These are phyloP conservation scores for Tylopilus sp. DNA, from an alignment of 1,284 basidiomycete genomes.

Conservation along the genomic window DNA sequence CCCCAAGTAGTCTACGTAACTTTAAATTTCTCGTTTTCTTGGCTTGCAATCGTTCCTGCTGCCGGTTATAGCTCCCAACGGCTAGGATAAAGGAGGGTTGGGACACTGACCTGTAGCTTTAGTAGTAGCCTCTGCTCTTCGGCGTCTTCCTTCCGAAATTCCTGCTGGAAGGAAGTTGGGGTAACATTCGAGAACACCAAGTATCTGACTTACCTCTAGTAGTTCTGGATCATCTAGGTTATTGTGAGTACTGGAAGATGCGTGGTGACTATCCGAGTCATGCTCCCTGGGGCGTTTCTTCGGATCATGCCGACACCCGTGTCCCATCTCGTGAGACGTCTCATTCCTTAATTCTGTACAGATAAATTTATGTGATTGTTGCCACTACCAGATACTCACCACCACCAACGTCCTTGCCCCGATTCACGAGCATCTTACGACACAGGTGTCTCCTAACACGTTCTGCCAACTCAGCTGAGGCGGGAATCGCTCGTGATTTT, in stretches of 20 bases:
- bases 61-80: not conserved
- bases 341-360: not conserved
- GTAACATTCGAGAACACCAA: not conserved
- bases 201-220: slow-evolving; percentile 5
- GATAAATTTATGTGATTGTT: not conserved
- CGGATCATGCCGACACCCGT: not conserved
- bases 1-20: slow-evolving; percentile 17
- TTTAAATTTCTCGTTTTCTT: slow-evolving; percentile 12
- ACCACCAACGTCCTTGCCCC: not conserved
- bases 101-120: slow-evolving; percentile 11
- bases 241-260: not conserved
- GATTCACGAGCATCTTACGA: not conserved
- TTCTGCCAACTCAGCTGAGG: not conserved
- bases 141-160: slow-evolving; percentile 11
- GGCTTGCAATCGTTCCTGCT: slow-evolving; percentile 6
- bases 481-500: not conserved
- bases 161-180: slow-evolving; percentile 4
- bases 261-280: not conserved
- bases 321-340: not conserved
- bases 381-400: not conserved
- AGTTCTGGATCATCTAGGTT: not conserved
- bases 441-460: not conserved
- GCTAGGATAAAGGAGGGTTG: not conserved
- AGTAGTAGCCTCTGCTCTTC: slow-evolving; percentile 18
- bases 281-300: not conserved